Evolutionary conservation across 1,284 basidiomycete genomes (phyloP), one percentile per base, ranked within the genome.

Genomic region (Coniferiporia weirii): DNA sequence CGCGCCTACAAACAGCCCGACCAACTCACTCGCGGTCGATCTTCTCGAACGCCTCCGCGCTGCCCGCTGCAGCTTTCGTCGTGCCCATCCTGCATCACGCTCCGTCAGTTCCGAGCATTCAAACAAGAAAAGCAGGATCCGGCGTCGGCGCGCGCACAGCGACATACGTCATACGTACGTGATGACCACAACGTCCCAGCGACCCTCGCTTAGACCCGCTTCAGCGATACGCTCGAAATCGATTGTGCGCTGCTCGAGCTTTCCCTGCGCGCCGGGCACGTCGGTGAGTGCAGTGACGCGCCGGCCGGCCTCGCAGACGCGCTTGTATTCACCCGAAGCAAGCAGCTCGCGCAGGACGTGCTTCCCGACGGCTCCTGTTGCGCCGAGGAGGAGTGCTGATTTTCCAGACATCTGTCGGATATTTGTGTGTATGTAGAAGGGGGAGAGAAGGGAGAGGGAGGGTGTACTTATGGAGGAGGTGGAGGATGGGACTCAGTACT

Each of bases 111-210:
- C 27, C 27, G 27, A 27, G 27, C 27, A 27, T 27, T 27, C 5
- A 27, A 27, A 27, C 27, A 27, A 27, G 27, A 5, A 2, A 27
- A 27, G 27, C 27, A 5, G 27, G 2, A 27, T 27, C 27, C 27
- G 27, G 27, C 27, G n/a, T n/a, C n/a, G n/a, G n/a, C n/a, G n/a
- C n/a, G n/a, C n/a, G 27, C n/a, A n/a, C n/a, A n/a, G 27, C 34
- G n/a, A n/a, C n/a, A n/a, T 32, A 51, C 27, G 15, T 12, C 22
- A 50, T 10, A 27, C 64, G 32, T 59, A 67, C 52, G 71, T 66
- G 49, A 73, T 68, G 61, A 81, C 83, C 0, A 91, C 81, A n/a
- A 84, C 81, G 68, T 90, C 86, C 81, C 84, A 87, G 46, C 80
- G 77, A 3, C 76, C 80, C 0, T 79, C 75, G 40, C 72, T 74